Base-by-base conservation (phyloP, 2,329 filamentous ascomycete genomes). In the Madurella fahalii region DNA sequence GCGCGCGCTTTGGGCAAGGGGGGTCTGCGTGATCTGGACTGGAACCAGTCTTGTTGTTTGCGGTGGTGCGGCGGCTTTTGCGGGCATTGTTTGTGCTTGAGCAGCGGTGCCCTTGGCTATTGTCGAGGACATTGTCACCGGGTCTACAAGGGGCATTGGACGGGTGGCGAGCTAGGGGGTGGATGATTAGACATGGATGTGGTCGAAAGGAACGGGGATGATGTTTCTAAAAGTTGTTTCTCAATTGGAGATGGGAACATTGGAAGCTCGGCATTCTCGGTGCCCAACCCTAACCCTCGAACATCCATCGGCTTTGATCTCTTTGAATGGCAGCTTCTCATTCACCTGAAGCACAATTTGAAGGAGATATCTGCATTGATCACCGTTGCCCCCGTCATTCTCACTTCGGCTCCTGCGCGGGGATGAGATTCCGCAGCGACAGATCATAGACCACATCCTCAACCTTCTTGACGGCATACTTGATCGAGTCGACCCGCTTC, bases 391-490 rank as follows among this genome's bases (percentile, higher is more conserved):
- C 15, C 7, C 9, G 9, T 12, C 3, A 41, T 37, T 4, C 34
- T 39, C 63, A 70, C 57, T 67, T 65, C 9, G 59, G 62, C 47
- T 65, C 63, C 61, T 70, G 73, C n/a, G 45, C 70, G 43, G 86
- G 83, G 47, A 95, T 79, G 67, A 97, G 71, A 48, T 94, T 93
- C 56, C 94, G 82, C 67, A 99, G 74, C 20, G 89, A 93, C 53
- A 99, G 75, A 70, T 99, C 94, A 68, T 99, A 99, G 48, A 97
- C 93, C 12, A 99, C 91, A 68, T 97, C 94, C 77, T 99, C 94
- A 12, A 96, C 90, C 70, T 95, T 93, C 79, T 97, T 99, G 66
- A 99, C 90, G 65, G 88, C 87, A 69, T 99, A 99, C 78, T 99
- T 99, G 72, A 99, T 88, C 5, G 87, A 88, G 73, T 99, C 94